Evolutionary conservation across 2,329 filamentous ascomycete genomes (phyloP).

Genomic region (Didymella segeticola): DNA sequence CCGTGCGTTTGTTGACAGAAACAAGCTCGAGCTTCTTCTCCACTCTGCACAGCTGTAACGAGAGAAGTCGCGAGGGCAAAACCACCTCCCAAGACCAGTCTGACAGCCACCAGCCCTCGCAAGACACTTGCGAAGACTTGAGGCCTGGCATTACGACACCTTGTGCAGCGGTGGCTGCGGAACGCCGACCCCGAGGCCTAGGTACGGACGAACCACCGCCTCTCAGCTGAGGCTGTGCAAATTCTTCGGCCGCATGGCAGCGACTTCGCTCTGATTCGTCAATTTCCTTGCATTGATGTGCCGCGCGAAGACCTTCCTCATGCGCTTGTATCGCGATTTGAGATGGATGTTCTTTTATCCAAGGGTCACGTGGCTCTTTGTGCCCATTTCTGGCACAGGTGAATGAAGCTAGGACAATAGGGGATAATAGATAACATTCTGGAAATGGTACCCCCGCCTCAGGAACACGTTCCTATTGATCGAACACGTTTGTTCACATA

Average conservation of each 20-base stretch:
- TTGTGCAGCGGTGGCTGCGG: constrained; percentile 17
- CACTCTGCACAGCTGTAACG: background rate
- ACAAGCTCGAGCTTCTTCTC: background rate
- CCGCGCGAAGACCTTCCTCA: background rate
- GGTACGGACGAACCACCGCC: constrained; percentile 21
- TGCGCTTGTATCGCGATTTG: background rate
- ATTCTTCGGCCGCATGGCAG: constrained; percentile 2
- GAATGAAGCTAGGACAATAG: background rate
- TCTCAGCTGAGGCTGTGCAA: constrained; percentile 16
- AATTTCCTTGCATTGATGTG: background rate
- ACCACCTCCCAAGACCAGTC: background rate
- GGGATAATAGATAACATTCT: no score
- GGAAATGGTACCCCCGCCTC: background rate
- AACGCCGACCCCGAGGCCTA: constrained; percentile 20
- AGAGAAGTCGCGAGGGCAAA: background rate
- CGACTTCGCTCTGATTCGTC: constrained; percentile 5
- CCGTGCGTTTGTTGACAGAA: constrained; percentile 1
- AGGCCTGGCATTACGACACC: constrained; percentile 27
- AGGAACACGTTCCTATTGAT: background rate
- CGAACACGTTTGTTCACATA: background rate
- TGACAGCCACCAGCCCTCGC: background rate
- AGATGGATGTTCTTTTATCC: background rate
- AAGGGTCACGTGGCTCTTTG: background rate
- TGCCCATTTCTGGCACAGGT: background rate
- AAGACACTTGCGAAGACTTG: constrained; percentile 9